Evolutionary conservation across 2,329 filamentous ascomycete genomes (phyloP).

Genomic region (Albifimbria verrucaria): DNA sequence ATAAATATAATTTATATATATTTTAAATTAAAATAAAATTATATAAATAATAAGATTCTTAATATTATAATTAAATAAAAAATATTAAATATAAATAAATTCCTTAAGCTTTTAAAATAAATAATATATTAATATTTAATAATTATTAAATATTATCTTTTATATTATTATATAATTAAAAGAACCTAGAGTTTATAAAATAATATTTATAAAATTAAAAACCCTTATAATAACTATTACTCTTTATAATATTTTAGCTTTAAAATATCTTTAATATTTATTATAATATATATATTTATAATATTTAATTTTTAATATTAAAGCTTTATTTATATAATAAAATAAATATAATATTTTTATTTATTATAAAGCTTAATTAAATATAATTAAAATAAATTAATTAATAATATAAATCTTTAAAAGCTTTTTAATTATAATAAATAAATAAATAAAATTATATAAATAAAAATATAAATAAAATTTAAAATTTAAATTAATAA

Average conservation of each 20-base stretch:
- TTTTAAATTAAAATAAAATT: not conserved
- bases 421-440: not conserved
- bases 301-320: constrained; percentile 2
- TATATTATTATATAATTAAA: constrained; percentile 1
- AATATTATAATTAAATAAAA: not conserved
- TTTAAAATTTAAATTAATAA: not conserved
- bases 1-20: not conserved
- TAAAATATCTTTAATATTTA: no score
- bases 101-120: constrained; percentile 4
- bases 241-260: no score
- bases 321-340: constrained; percentile 3
- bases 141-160: constrained; percentile 1
- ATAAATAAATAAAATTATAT: not conserved
- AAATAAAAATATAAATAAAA: not conserved
- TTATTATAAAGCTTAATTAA: constrained; percentile 2
- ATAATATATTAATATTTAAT: constrained; percentile 1
- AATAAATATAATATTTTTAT: not conserved
- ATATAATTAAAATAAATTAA: not conserved
- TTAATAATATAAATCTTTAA: not conserved
- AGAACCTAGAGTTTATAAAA: not conserved
- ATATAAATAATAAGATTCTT: not conserved
- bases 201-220: no score
- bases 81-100: not conserved
- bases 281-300: no score
- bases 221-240: no score